Evolutionary conservation across 2,329 filamentous ascomycete species (phyloP).

Genomic region (Colletotrichum sp.): DNA sequence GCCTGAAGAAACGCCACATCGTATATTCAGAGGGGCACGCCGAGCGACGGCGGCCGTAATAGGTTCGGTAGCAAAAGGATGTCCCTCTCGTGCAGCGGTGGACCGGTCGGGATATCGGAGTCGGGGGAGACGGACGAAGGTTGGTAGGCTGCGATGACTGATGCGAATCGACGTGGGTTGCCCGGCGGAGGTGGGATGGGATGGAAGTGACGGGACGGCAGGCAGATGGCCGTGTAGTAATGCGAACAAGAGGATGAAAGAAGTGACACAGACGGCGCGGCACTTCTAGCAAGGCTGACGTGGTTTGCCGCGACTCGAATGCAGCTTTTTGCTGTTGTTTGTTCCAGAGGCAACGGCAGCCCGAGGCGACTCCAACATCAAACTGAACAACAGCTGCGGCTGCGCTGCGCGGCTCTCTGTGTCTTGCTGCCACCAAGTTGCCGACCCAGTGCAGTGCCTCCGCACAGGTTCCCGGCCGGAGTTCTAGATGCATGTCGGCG

Average conservation of each 20-base stretch:
- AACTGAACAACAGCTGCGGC: neutral
- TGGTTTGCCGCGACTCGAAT: neutral
- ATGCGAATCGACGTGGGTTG: neutral
- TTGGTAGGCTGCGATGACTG: neutral
- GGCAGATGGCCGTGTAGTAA: neutral
- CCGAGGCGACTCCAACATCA: neutral
- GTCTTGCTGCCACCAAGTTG: neutral
- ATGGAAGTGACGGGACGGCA: neutral
- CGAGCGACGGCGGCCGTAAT: constrained; percentile 1
- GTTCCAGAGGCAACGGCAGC: neutral
- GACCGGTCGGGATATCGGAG: neutral
- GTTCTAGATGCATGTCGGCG: neutral
- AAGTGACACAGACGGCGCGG: neutral
- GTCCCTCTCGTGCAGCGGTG: neutral
- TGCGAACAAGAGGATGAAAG: neutral
- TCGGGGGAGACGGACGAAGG: neutral
- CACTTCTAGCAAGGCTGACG: neutral
- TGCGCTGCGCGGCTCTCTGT: neutral
- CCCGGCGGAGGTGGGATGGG: neutral
- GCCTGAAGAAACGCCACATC: constrained; percentile 20
- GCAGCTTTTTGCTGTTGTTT: neutral
- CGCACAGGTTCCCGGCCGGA: neutral
- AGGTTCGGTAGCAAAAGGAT: neutral
- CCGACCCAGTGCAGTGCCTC: neutral
- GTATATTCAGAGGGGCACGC: neutral